A percentile compares a stretch with the other conserved stretches of the same genome.
These are phyloP conservation scores for Tolypocladium sp. DNA, from an alignment of 2,329 filamentous ascomycete genomes.

Conservation along the genomic window DNA sequence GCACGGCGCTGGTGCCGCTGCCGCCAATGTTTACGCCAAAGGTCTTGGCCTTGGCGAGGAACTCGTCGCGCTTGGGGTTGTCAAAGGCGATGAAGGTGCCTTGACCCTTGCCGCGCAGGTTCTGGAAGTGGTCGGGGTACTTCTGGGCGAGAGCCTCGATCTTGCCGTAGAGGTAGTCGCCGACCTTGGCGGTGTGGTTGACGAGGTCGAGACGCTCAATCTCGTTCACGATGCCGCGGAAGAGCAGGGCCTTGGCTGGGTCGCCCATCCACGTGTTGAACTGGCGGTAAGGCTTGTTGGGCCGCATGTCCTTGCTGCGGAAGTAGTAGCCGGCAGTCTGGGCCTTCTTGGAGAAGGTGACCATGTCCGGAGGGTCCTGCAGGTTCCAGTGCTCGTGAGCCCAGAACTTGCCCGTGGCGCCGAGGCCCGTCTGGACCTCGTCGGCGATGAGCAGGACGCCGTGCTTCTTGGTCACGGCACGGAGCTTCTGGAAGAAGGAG, in stretches of 20 bases:
- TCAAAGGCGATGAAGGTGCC: slow-evolving; percentile 94
- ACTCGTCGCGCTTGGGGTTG: slow-evolving; percentile 67
- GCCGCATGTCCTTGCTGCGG: slow-evolving; percentile 67
- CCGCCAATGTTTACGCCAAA: slow-evolving; percentile 84
- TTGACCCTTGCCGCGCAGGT: slow-evolving; percentile 78
- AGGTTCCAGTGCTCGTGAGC: slow-evolving; percentile 93
- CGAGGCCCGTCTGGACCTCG: slow-evolving; percentile 89
- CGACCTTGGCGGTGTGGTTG: slow-evolving; percentile 65
- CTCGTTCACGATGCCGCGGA: slow-evolving; percentile 78
- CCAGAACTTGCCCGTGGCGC: slow-evolving; percentile 92
- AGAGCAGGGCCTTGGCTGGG: slow-evolving; percentile 73
- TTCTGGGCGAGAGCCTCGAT: slow-evolving; percentile 58
- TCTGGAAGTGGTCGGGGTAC: slow-evolving; percentile 70
- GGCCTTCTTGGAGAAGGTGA: slow-evolving; percentile 93
- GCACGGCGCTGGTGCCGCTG: slow-evolving; percentile 64
- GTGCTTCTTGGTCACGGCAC: slow-evolving; percentile 68
- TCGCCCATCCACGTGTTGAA: slow-evolving; percentile 99
- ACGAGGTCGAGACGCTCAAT: slow-evolving; percentile 71
- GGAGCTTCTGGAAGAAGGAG: slow-evolving; percentile 76
- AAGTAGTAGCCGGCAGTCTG: slow-evolving; percentile 92
- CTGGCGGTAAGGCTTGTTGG: slow-evolving; percentile 90
- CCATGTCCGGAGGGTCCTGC: slow-evolving; percentile 73
- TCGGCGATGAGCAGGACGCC: slow-evolving; percentile 82
- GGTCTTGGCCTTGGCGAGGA: slow-evolving; percentile 69
- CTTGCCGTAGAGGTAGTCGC: slow-evolving; percentile 66